These are phyloP conservation scores for Zygosaccharomyces lentus DNA, from an alignment of 805 yeast species.

Conservation along the genomic window DNA sequence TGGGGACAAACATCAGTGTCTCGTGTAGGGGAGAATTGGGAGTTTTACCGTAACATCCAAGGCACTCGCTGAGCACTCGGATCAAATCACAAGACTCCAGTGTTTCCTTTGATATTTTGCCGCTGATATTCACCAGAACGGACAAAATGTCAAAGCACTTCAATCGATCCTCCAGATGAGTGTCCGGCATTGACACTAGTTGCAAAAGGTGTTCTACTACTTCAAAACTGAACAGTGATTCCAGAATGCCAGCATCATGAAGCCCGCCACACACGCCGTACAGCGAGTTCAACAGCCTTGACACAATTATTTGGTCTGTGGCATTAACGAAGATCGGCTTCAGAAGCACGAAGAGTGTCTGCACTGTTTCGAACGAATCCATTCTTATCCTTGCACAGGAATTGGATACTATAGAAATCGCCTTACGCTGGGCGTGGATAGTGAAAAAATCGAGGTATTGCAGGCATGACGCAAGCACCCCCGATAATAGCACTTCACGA, in stretches of 20 bases:
- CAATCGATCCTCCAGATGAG: constrained; percentile 30
- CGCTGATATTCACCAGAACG: constrained; percentile 42
- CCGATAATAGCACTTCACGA: constrained; percentile 48
- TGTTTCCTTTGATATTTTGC: constrained; percentile 41
- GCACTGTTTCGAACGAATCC: constrained; percentile 44
- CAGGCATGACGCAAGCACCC: constrained; percentile 60
- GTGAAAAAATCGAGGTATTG: constrained; percentile 84
- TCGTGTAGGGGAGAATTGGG: constrained; percentile 49
- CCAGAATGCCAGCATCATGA: constrained; percentile 17
- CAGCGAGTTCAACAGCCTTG: constrained; percentile 22
- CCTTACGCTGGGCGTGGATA: constrained; percentile 80
- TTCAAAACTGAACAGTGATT: constrained; percentile 23
- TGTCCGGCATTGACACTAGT: constrained; percentile 31
- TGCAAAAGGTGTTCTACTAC: constrained; percentile 35
- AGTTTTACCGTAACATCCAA: constrained; percentile 47
- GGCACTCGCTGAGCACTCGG: constrained; percentile 43
- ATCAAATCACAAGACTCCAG: constrained; percentile 49
- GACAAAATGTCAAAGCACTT: constrained; percentile 41
- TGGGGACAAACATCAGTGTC: constrained; percentile 68
- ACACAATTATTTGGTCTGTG: constrained; percentile 42
- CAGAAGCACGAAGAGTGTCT: constrained; percentile 55
- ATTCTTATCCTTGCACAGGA: constrained; percentile 49
- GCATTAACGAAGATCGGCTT: constrained; percentile 50
- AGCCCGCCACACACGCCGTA: constrained; percentile 29
- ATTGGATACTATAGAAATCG: constrained; percentile 67